phyloP scores from a whole-genome alignment of 2,329 filamentous ascomycete species.

The Aspergillus pseudoviridinutans region DNA sequence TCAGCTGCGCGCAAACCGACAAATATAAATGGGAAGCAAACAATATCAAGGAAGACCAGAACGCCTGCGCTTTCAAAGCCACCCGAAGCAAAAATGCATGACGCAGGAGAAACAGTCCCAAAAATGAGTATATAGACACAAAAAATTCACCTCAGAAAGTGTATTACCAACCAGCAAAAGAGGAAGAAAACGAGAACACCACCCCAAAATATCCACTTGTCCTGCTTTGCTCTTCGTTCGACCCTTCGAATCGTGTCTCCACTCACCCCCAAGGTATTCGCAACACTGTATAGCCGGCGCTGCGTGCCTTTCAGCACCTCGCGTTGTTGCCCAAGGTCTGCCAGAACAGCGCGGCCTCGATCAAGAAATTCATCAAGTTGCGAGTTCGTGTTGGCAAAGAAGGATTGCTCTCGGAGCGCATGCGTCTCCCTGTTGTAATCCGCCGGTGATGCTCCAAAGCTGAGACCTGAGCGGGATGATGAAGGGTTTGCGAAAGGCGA shows the following conservation, averaged over 20 bases:
- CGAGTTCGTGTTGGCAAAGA: constrained; percentile 75
- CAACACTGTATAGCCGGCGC: constrained; percentile 82
- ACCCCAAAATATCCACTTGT: constrained; percentile 96
- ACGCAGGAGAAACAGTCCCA: not conserved
- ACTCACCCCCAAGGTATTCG: constrained; percentile 87
- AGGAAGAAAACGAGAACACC: constrained; percentile 81
- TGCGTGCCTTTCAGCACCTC: constrained; percentile 96
- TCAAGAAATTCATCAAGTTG: constrained; percentile 94
- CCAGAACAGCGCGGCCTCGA: constrained; percentile 81
- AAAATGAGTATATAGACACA: constrained; percentile 1
- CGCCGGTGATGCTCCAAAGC: constrained; percentile 43
- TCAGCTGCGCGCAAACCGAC: not conserved
- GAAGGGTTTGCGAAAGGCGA: constrained; percentile 41
- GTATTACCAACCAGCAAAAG: constrained; percentile 89
- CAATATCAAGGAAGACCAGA: constrained; percentile 11
- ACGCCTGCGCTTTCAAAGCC: constrained; percentile 30
- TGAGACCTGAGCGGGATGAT: constrained; percentile 35
- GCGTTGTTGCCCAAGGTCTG: constrained; percentile 81
- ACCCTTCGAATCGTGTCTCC: constrained; percentile 98
- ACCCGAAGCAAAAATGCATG: constrained; percentile 9
- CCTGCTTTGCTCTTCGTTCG: constrained; percentile 82
- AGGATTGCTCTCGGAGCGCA: constrained; percentile 82
- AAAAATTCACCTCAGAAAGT: constrained; percentile 67
- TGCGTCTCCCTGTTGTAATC: constrained; percentile 73
- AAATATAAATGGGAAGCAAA: constrained; percentile 2